Conservation (phyloP, 148 eudicot species). For the Beta vulgaris region DNA sequence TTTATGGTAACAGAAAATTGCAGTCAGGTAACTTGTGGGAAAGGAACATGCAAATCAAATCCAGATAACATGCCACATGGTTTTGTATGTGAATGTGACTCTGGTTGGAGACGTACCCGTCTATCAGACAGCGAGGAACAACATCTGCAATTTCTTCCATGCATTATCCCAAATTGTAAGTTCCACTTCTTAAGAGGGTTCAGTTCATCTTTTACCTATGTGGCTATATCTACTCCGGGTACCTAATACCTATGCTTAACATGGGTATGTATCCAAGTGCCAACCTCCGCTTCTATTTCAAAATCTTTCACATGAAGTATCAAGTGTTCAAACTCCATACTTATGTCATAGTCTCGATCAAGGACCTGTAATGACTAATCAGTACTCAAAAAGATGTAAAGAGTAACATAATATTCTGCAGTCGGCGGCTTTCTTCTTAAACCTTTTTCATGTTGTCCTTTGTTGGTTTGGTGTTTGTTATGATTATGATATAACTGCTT, state of each 20-base stretch:
- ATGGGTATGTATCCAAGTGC: too few species aligned
- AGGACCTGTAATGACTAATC: too few species aligned
- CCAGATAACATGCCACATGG: conserved; percentile 36
- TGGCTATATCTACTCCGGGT: too few species aligned
- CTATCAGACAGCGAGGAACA: conserved; percentile 31
- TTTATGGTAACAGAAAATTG: conserved; percentile 37
- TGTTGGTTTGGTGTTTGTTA: neutral
- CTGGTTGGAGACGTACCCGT: conserved; percentile 58
- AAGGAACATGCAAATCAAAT: conserved; percentile 49
- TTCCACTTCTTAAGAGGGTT: neutral
- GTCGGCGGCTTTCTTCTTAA: too few species aligned
- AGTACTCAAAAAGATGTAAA: too few species aligned
- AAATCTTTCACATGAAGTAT: too few species aligned
- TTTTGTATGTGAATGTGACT: conserved; percentile 54
- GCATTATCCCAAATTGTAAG: conserved; percentile 61
- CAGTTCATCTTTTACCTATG: neutral
- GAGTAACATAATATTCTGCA: too few species aligned
- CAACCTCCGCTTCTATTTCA: too few species aligned
- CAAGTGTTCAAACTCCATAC: too few species aligned
- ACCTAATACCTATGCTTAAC: too few species aligned
- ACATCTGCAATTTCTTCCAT: conserved; percentile 57
- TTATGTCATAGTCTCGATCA: too few species aligned
- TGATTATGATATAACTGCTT: neutral
- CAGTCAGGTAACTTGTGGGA: conserved; percentile 54
- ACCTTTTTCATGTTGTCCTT: neutral